Evolutionary conservation across 805 yeast species (phyloP).

Genomic region (Lipomyces yamanashiensis): DNA sequence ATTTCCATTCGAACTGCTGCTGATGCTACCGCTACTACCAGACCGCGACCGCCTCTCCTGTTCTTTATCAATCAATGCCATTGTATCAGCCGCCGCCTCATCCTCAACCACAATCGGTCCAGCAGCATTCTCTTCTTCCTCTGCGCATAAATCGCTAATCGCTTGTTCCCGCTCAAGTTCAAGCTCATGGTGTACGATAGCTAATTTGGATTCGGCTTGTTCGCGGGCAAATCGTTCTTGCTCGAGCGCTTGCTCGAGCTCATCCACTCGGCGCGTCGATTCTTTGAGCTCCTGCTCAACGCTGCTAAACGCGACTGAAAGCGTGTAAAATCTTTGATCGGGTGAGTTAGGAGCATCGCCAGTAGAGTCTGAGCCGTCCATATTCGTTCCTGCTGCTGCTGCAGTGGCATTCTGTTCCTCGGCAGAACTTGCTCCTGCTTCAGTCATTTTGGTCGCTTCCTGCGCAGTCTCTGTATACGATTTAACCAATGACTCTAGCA

Average conservation of each 20-base stretch:
- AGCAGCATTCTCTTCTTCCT: slow-evolving; percentile 20
- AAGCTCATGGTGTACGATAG: slow-evolving; percentile 26
- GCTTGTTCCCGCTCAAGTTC: slow-evolving; percentile 33
- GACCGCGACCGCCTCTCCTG: slow-evolving; percentile 13
- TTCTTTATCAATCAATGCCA: slow-evolving; percentile 32
- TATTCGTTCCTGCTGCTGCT: background rate
- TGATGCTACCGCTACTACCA: slow-evolving; percentile 11
- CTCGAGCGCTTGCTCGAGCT: slow-evolving; percentile 24
- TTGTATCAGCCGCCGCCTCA: slow-evolving; percentile 30
- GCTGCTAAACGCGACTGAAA: slow-evolving; percentile 16
- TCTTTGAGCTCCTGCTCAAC: slow-evolving; percentile 18
- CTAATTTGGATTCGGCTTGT: slow-evolving; percentile 25
- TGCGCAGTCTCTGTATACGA: slow-evolving; percentile 12
- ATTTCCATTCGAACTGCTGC: slow-evolving; percentile 13
- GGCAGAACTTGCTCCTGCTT: background rate
- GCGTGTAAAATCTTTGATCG: slow-evolving; percentile 18
- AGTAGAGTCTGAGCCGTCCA: background rate
- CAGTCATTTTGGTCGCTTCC: slow-evolving; percentile 3
- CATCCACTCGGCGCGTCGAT: background rate
- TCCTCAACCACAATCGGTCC: slow-evolving; percentile 12
- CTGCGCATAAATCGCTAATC: slow-evolving; percentile 23
- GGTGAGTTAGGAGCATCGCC: background rate
- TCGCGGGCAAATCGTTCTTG: slow-evolving; percentile 19
- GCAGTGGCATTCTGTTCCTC: background rate
- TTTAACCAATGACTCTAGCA: slow-evolving; percentile 26